These are phyloP conservation scores for Priceomyces haplophilus DNA, from an alignment of 805 yeast species.

Conservation along the genomic window DNA sequence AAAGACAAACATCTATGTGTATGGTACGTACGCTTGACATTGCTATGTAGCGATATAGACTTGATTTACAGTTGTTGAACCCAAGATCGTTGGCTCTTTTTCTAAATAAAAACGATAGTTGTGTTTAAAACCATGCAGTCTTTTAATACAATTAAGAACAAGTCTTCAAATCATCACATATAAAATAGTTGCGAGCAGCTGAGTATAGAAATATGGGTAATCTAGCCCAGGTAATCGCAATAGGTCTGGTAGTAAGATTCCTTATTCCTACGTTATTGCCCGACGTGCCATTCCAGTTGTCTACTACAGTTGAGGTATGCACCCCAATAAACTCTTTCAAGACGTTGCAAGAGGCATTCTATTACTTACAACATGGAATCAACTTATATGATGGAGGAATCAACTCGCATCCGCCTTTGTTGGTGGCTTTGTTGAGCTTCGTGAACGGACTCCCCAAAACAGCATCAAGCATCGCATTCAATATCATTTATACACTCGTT, in stretches of 20 bases:
- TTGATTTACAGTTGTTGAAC: too few relatives aligned
- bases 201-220: slow-evolving; percentile 18
- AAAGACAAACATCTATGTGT: neutral
- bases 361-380: slow-evolving; percentile 51
- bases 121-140: neutral
- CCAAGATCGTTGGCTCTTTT: too few relatives aligned
- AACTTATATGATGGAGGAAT: slow-evolving; percentile 82
- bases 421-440: slow-evolving; percentile 50
- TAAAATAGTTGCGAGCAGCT: neutral
- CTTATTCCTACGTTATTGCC: slow-evolving; percentile 36
- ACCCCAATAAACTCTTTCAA: slow-evolving; percentile 74
- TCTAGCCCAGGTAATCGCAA: slow-evolving; percentile 18
- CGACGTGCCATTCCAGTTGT: slow-evolving; percentile 21
- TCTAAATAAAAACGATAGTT: neutral
- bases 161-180: neutral
- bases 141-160: neutral
- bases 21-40: slow-evolving; percentile 13
- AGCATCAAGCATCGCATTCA: slow-evolving; percentile 19
- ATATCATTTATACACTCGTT: slow-evolving; percentile 50
- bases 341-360: slow-evolving; percentile 45
- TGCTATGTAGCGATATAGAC: neutral
- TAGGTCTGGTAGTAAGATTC: slow-evolving; percentile 34
- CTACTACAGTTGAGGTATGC: slow-evolving; percentile 54
- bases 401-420: slow-evolving; percentile 79
- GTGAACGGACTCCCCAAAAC: slow-evolving; percentile 25